A percentile compares a stretch with the other conserved stretches of the same genome.
These are phyloP conservation scores for Nasturtium officinale DNA, from an alignment of 345 rosid genomes.

Conservation along the genomic window DNA sequence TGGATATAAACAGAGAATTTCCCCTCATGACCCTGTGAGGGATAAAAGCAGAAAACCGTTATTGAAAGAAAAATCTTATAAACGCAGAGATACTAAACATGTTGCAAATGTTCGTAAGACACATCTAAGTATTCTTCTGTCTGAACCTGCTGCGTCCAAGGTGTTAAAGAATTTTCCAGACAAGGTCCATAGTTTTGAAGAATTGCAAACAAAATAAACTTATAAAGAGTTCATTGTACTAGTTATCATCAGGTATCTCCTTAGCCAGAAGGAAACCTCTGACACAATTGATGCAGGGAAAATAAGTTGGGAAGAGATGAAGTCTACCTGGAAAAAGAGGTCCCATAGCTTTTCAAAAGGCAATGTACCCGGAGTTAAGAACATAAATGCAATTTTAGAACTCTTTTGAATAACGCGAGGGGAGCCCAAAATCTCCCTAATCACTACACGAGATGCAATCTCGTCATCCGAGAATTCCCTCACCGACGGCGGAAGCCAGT, in stretches of 20 bases:
- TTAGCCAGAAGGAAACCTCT: slow-evolving; percentile 14
- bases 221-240: background rate
- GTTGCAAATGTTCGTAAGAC: slow-evolving; percentile 19
- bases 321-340: slow-evolving; percentile 69
- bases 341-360: slow-evolving; percentile 98
- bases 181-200: background rate
- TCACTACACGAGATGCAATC: slow-evolving; percentile 69
- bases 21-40: slow-evolving; percentile 76
- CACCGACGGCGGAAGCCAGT: slow-evolving; percentile 94
- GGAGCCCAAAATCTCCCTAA: slow-evolving; percentile 65
- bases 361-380: slow-evolving; percentile 83
- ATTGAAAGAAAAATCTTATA: background rate
- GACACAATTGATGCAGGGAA: background rate
- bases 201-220: background rate
- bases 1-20: slow-evolving; percentile 79
- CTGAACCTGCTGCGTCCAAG: slow-evolving; percentile 5
- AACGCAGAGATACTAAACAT: background rate
- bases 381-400: slow-evolving; percentile 91
- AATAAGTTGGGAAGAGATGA: slow-evolving; percentile 13
- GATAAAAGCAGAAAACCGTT: background rate
- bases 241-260: slow-evolving; percentile 4
- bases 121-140: background rate
- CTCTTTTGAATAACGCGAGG: slow-evolving; percentile 57
- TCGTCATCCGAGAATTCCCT: slow-evolving; percentile 81
- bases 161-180: slow-evolving; percentile 4